A percentile compares a stretch with the other conserved stretches of the same genome.
phyloP scores from a whole-genome alignment of 495 filamentous ascomycete species.

The Aspergillus ellipticus region DNA sequence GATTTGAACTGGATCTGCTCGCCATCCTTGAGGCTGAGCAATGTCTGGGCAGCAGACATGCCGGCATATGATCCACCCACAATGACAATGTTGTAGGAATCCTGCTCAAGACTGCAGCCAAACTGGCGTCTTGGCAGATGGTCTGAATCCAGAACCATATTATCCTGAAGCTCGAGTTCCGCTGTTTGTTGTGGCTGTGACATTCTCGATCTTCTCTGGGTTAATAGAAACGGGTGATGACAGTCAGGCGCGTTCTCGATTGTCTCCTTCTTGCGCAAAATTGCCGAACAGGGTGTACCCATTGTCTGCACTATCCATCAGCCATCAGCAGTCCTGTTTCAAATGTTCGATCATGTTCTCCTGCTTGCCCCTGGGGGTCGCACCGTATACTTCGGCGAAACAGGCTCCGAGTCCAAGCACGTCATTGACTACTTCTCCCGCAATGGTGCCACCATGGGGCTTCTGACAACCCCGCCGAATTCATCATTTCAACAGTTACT shows the following conservation, averaged over 20 bases:
- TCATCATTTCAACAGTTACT: background rate
- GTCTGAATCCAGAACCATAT: too few relatives aligned
- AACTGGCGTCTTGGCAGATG: too few relatives aligned
- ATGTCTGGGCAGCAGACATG: too few relatives aligned
- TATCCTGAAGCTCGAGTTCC: too few relatives aligned
- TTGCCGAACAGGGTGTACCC: slow-evolving; percentile 64
- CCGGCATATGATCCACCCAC: too few relatives aligned
- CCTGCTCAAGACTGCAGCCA: too few relatives aligned
- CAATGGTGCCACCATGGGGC: slow-evolving; percentile 45
- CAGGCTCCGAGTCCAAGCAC: slow-evolving; percentile 49
- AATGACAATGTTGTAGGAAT: too few relatives aligned
- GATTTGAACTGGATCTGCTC: too few relatives aligned
- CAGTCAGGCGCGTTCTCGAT: slow-evolving; percentile 85
- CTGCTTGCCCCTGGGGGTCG: slow-evolving; percentile 63
- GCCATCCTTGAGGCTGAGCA: too few relatives aligned
- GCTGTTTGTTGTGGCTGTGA: too few relatives aligned
- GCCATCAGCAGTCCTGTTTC: slow-evolving; percentile 79
- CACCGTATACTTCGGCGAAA: slow-evolving; percentile 65
- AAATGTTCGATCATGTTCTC: slow-evolving; percentile 69
- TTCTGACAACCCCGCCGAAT: slow-evolving; percentile 76
- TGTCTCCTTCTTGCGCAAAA: slow-evolving; percentile 32
- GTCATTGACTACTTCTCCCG: slow-evolving; percentile 53
- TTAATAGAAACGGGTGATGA: too few relatives aligned
- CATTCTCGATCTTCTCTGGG: too few relatives aligned
- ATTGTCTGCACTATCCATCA: slow-evolving; percentile 94